Evolutionary conservation across 2,329 filamentous ascomycete genomes (phyloP), one percentile per base, ranked within the genome.

Genomic region (Verticillium tricorpus): DNA sequence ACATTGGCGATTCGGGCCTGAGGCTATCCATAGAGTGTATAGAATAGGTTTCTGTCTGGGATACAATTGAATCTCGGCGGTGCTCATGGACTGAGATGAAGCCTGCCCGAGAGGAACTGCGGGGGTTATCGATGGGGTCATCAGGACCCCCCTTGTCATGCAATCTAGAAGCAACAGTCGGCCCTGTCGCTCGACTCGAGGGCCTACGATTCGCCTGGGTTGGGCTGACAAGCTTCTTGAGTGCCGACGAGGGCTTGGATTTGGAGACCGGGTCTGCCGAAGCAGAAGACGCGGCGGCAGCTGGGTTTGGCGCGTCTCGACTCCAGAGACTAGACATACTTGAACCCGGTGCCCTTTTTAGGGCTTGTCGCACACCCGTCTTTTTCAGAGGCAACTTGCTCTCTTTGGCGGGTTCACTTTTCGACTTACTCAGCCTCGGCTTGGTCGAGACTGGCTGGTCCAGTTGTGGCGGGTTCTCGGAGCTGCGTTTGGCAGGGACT

Each of bases 1-100:
- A 63, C 8, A 66, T 74, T 0, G 82, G 81, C 0, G 85, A 83
- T 19, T 77, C 75, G 0, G 80, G 77, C 12, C 77, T 72, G 7
- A 76, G 71, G 54, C 75, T 76, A 19, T 81, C 77, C 19, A 76
- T 69, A 0, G 82, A 78, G 60, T 81, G 78, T 28, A 85, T 72
- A 0, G 84, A 83, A 62, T 81, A 83, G 0, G 82, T 80, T 61
- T 86, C 84, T 1, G 83, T 83, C 58, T 83, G 77, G 0, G 85
- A 86, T 4, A 85, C 76, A 14, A 85, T 70, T 0, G 85, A 87
- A 65, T 83, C 80, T 25, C 82, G 78, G 4, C 80, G 77, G 31
- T 74, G 76, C 57, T 85, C 81, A 40, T 81, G 80, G 3, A 84
- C 72, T 0, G 83, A 81, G 14, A 83, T 76, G 64, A 80, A 82